Base-by-base conservation (phyloP, 83 land plant genomes). In the Thuja plicata region DNA sequence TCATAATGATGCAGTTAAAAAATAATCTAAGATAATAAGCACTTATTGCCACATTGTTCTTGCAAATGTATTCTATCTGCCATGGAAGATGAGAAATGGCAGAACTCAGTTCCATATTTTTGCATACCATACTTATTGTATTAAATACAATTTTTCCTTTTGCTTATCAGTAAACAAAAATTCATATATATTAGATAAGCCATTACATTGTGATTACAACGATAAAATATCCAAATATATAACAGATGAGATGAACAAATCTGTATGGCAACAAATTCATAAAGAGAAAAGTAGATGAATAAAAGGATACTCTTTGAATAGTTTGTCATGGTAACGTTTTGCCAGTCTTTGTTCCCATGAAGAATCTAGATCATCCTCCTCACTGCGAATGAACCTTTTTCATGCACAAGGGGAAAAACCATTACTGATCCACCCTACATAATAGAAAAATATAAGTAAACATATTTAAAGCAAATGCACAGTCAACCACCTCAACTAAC, bases 321-420 rank as follows among this genome's bases (percentile, higher is more conserved):
- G 96, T 91, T 97, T 97, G 87, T 97, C 99, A 92, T 97, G 89
- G 86, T 97, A 97, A 27, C 99, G 99, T 91, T 97, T 97, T 74
- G 98, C 99, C 27, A 97, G 94, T 88, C 97, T 95, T 90, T 97
- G 98, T 93, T 95, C 99, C 99, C 99, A 97, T 27, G 99, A 92
- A 76, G 92, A 89, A 77, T 94, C 92, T 89, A 87, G 86, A 79
- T 97, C 99, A 93, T 97, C 99, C 83, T 97, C 99, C 86, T 97
- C 99, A 55, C 94, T 88, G n/a, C 95, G 95, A 52, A 97, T 97
- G 86, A 97, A 97, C 92, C 99, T 97, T 89, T 62, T 76, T 37
- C 11, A 82, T 27, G 52, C 45, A 83, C 24, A 83, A 83, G 38
- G 17, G 38, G 30, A 34, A 76, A 76, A 34, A 76, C 0, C 79